A percentile compares a stretch with the other conserved stretches of the same genome.
Evolutionary conservation across 768 basidiomycete species (phyloP).

Genomic region (Kondoa malvinella): DNA sequence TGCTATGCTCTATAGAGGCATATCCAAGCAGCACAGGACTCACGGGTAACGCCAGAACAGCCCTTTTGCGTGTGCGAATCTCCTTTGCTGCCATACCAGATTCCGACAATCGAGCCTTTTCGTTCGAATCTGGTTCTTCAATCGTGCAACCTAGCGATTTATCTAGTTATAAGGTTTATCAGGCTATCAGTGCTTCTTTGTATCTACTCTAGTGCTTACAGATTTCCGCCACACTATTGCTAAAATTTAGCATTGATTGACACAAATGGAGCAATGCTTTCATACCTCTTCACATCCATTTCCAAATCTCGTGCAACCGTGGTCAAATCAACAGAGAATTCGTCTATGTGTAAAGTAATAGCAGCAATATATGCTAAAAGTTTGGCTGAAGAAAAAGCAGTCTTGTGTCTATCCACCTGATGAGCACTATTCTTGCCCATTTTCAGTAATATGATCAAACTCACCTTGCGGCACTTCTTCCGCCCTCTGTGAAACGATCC

Average conservation of each 20-base stretch:
- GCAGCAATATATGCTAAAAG: not conserved
- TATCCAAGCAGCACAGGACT: not conserved
- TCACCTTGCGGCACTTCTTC: constrained; percentile 7
- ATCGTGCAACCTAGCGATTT: not conserved
- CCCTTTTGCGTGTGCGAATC: not conserved
- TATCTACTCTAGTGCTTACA: too few relatives aligned
- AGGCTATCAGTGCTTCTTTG: not conserved
- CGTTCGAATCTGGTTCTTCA: not conserved
- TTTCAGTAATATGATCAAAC: not conserved
- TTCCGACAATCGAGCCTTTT: not conserved
- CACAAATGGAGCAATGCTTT: not conserved
- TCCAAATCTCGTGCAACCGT: not conserved
- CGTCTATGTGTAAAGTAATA: not conserved
- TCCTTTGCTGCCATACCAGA: not conserved
- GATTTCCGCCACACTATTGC: too few relatives aligned
- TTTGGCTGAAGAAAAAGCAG: not conserved
- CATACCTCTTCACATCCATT: not conserved
- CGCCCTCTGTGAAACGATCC: constrained; percentile 13
- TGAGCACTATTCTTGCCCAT: not conserved
- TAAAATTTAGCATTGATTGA: not conserved
- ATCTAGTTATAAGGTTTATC: not conserved
- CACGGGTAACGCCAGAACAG: not conserved
- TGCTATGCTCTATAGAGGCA: too few relatives aligned
- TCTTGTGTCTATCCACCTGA: not conserved
- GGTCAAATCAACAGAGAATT: not conserved